Base-by-base conservation (phyloP, 2,329 filamentous ascomycete genomes). In the Fusarium penzigii region DNA sequence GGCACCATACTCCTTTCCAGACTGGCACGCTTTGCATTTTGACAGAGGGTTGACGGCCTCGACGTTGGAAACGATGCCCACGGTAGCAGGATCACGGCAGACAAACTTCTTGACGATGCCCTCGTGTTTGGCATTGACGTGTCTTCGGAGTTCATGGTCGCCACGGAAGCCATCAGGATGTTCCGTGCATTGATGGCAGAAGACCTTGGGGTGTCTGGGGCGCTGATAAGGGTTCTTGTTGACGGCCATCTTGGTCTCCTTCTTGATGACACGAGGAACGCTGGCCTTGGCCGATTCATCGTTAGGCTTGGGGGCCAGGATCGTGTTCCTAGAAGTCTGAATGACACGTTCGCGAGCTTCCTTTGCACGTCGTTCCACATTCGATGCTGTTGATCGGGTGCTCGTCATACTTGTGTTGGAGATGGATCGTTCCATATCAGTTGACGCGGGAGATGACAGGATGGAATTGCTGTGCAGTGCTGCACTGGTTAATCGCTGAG, bases 11-110 rank as follows among this genome's bases (percentile, higher is more conserved):
- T 83, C 81, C 76, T 96, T 97, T 49, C 81, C 75, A 42, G 81
- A 80, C 44, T 80, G 81, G 70, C 93, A 97, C 44, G 89, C 83
- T 72, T 96, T 96, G 82, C 92, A 97, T 61, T 88, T 88, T 46
- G 78, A 77, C 34, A 97, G 81, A 39, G 92, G 86, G 47, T 72
- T 81, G 73, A 81, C 79, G 71, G 74, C 84, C 68, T 62, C 78
- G 63, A 70, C 81, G 74, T 71, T 59, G 53, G 72, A 69, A 16
- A 63, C 58, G 3, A 76, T 65, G 8, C 76, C 76, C 14, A 63
- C 65, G 1, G 64, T 61, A 11, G 67, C 63, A 1, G 84, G 83
- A 57, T 86, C 80, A 32, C 80, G 73, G 62, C 83, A 86, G 25
- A 85, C 72, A 63, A 73, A 87, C 61, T 83, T 84, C 68, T 76